Conservation (phyloP, 139 green algal genomes). For the Marvania coccoides region DNA sequence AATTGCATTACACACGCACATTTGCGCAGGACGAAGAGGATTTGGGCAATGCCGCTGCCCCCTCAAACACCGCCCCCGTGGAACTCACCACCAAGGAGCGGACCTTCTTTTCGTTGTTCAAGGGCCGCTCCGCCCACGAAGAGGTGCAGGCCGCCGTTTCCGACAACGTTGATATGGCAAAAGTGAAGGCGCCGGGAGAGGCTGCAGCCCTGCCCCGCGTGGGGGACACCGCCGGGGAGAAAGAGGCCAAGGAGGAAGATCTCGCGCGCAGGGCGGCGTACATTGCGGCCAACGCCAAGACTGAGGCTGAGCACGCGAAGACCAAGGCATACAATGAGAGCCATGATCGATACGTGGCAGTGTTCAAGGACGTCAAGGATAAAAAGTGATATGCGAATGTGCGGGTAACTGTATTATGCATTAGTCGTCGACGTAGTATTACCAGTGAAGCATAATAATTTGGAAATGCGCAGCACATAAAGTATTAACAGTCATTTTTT, state of each 20-base stretch:
- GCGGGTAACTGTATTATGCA: too few relatives aligned
- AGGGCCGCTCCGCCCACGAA: background rate
- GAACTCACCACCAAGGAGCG: background rate
- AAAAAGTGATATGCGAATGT: too few relatives aligned
- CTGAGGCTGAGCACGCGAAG: background rate
- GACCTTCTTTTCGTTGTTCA: slow-evolving; percentile 1
- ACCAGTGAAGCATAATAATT: too few relatives aligned
- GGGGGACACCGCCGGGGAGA: background rate
- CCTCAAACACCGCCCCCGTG: background rate
- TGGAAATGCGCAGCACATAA: too few relatives aligned
- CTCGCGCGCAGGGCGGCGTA: background rate
- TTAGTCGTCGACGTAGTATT: too few relatives aligned
- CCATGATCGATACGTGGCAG: slow-evolving; percentile 1
- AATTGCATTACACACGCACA: too few relatives aligned
- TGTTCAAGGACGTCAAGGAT: background rate
- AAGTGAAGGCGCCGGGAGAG: background rate
- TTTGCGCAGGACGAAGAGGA: background rate
- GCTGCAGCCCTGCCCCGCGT: background rate
- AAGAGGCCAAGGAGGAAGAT: slow-evolving; percentile 4
- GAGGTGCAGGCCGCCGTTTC: background rate
- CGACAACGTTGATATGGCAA: background rate
- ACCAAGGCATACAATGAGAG: slow-evolving; percentile 3
- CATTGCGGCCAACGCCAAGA: background rate
- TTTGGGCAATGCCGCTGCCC: background rate
- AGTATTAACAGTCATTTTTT: background rate